Evolutionary conservation across 2,329 filamentous ascomycete species (phyloP).

Genomic region (Fusarium guadeloupense): DNA sequence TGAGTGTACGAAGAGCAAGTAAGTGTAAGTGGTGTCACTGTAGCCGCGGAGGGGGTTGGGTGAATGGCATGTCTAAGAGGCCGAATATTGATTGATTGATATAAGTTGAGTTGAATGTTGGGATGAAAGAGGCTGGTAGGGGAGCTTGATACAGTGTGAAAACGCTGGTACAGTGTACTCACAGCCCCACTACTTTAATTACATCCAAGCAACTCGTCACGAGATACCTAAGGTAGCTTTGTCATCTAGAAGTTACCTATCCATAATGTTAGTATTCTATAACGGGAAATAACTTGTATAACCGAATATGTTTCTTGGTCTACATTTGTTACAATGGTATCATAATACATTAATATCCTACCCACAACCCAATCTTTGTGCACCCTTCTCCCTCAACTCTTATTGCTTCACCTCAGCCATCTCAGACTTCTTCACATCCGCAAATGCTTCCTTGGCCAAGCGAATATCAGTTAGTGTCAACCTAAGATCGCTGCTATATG

Average conservation of each 20-base stretch:
- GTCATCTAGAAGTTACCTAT: no score
- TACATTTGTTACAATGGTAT: conserved; percentile 40
- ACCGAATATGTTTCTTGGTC: conserved; percentile 1
- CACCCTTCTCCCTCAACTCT: neutral
- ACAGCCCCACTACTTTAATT: conserved; percentile 23
- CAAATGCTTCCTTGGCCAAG: conserved; percentile 74
- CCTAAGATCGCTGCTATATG: conserved; percentile 76
- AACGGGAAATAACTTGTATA: neutral
- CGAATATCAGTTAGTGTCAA: conserved; percentile 76
- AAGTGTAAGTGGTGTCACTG: conserved; percentile 26
- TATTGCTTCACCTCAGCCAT: conserved; percentile 45
- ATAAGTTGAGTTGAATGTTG: conserved; percentile 11
- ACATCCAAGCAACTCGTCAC: neutral
- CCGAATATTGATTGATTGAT: conserved; percentile 26
- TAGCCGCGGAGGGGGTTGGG: conserved; percentile 34
- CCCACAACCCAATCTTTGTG: conserved; percentile 12
- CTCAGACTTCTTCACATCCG: conserved; percentile 45
- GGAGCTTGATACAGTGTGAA: conserved; percentile 17
- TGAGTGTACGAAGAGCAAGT: conserved; percentile 21
- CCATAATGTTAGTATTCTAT: neutral
- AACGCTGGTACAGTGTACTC: neutral
- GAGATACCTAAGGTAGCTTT: no score
- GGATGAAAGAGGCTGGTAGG: conserved; percentile 30
- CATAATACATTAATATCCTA: conserved; percentile 42
- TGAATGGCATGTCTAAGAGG: conserved; percentile 36